phyloP scores from a whole-genome alignment of 768 basidiomycete species.

The Lentinula sp. region DNA sequence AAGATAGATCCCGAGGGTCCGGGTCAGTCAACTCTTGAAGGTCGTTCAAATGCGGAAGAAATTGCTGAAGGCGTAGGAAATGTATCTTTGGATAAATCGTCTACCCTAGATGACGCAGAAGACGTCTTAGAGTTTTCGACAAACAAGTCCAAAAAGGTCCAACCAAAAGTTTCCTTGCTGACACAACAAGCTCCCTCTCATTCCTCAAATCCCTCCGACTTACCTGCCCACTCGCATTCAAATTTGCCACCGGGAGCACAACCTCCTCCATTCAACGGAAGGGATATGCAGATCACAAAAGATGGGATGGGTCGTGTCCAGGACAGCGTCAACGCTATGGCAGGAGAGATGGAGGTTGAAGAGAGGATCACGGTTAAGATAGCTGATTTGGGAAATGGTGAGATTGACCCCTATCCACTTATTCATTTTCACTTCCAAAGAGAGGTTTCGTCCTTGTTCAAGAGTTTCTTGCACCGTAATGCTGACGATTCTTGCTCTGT shows the following conservation, averaged over 20 bases:
- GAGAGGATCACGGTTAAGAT: conserved; percentile 97
- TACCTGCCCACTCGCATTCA: background rate
- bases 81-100: conserved; percentile 30
- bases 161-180: conserved; percentile 45
- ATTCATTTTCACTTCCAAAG: background rate
- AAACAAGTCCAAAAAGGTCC: background rate
- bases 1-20: conserved; percentile 58
- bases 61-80: conserved; percentile 47
- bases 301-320: conserved; percentile 6
- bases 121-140: conserved; percentile 4
- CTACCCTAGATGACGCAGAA: conserved; percentile 25
- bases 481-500: conserved; percentile 1
- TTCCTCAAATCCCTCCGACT: conserved; percentile 6
- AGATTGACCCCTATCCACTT: conserved; percentile 17
- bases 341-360: conserved; percentile 13
- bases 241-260: conserved; percentile 7
- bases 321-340: conserved; percentile 19
- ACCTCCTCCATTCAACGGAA: background rate
- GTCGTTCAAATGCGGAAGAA: conserved; percentile 5
- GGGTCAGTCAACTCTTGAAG: conserved; percentile 17
- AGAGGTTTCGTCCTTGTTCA: no score
- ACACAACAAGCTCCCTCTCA: conserved; percentile 48
- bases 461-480: background rate
- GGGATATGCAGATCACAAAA: background rate
- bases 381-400: conserved; percentile 94